phyloP scores from a whole-genome alignment of 2,329 filamentous ascomycete species.

The Venturia effusa region DNA sequence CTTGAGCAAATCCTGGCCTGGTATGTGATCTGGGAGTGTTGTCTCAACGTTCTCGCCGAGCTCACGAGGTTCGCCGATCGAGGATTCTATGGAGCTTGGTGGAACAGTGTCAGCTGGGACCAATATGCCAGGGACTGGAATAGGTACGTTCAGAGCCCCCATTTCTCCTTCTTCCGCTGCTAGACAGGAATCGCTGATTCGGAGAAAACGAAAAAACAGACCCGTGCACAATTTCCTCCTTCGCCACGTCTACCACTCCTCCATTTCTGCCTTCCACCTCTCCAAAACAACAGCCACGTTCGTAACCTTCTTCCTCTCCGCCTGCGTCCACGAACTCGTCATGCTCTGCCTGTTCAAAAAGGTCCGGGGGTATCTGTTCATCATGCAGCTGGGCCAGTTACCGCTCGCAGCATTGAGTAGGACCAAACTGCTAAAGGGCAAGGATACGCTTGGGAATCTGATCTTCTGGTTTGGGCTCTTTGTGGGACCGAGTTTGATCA shows the following conservation, averaged over 20 bases:
- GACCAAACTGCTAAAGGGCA: slow-evolving; percentile 53
- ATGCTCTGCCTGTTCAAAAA: slow-evolving; percentile 78
- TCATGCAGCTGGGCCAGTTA: slow-evolving; percentile 64
- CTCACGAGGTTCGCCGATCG: slow-evolving; percentile 67
- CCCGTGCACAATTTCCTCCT: slow-evolving; percentile 70
- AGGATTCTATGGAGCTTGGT: slow-evolving; percentile 50
- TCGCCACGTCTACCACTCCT: slow-evolving; percentile 68
- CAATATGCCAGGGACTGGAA: slow-evolving; percentile 78
- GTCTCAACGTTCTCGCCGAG: slow-evolving; percentile 65
- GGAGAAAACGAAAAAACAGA: slow-evolving; percentile 23
- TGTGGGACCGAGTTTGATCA: slow-evolving; percentile 57
- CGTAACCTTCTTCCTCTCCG: slow-evolving; percentile 63
- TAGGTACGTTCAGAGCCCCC: background rate
- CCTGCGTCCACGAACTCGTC: slow-evolving; percentile 62
- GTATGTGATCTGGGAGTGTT: slow-evolving; percentile 67
- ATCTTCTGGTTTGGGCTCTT: slow-evolving; percentile 74
- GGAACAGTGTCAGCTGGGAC: slow-evolving; percentile 52
- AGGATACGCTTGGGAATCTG: slow-evolving; percentile 56
- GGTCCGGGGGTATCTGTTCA: slow-evolving; percentile 60
- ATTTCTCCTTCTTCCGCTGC: no score
- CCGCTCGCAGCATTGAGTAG: slow-evolving; percentile 58
- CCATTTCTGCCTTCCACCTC: slow-evolving; percentile 61
- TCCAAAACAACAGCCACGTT: slow-evolving; percentile 62
- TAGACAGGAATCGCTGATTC: background rate
- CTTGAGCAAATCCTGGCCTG: slow-evolving; percentile 68